Evolutionary conservation across 2,329 filamentous ascomycete genomes (phyloP).

Genomic region (Phaeoacremonium minimum): DNA sequence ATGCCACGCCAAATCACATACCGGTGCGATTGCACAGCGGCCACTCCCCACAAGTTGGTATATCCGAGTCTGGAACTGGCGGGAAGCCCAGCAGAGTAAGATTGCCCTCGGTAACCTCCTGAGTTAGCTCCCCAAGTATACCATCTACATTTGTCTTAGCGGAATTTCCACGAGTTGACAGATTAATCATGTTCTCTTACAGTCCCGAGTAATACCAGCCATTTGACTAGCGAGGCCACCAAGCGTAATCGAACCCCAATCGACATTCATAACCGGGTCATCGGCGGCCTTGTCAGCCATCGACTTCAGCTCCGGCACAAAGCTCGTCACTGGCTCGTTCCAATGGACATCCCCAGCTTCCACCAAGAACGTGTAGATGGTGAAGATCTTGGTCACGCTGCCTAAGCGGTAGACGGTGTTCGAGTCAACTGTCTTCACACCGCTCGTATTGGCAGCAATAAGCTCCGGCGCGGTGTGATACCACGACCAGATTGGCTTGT

Average conservation of each 20-base stretch:
- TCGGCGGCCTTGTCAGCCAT: slow-evolving; percentile 5
- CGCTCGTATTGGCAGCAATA: slow-evolving; percentile 11
- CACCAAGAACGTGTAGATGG: slow-evolving; percentile 33
- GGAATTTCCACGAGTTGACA: too few relatives aligned
- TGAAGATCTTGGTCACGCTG: slow-evolving; percentile 40
- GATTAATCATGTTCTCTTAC: slow-evolving; percentile 23
- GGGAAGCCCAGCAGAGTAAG: slow-evolving; percentile 8
- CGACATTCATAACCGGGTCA: slow-evolving; percentile 17
- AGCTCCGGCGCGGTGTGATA: slow-evolving; percentile 20
- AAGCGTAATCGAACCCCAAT: slow-evolving; percentile 28
- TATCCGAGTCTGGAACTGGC: slow-evolving; percentile 5
- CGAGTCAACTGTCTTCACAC: slow-evolving; percentile 18
- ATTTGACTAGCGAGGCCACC: slow-evolving; percentile 29
- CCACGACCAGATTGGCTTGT: slow-evolving; percentile 16
- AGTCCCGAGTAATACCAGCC: slow-evolving; percentile 27
- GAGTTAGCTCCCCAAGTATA: slow-evolving; percentile 8
- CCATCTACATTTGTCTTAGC: slow-evolving; percentile 6
- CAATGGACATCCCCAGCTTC: slow-evolving; percentile 32
- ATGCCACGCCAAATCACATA: slow-evolving; percentile 3
- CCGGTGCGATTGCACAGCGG: slow-evolving; percentile 7
- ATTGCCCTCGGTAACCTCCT: not conserved
- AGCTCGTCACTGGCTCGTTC: slow-evolving; percentile 33
- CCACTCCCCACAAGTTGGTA: slow-evolving; percentile 7
- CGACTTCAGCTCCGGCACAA: slow-evolving; percentile 32
- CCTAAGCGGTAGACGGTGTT: slow-evolving; percentile 33